Conservation (phyloP, 768 basidiomycete species). For the Termitomyces titanicus region DNA sequence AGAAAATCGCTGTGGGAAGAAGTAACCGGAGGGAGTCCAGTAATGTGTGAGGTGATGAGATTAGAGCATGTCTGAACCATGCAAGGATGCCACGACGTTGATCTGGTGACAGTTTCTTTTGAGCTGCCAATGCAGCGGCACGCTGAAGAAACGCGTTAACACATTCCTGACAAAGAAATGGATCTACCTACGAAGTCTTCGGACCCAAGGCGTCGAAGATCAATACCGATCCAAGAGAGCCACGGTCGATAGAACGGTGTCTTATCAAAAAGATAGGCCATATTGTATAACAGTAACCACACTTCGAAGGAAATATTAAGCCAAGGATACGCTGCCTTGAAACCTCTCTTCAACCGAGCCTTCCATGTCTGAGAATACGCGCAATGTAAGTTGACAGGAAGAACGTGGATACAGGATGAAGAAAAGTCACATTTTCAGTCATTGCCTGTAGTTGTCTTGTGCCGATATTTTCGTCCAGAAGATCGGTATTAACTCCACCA, state of each 20-base stretch:
- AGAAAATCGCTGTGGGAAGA: conserved; percentile 88
- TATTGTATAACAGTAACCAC: conserved; percentile 81
- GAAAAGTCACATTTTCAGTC: conserved; percentile 46
- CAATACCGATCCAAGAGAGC: conserved; percentile 82
- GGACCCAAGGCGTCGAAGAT: conserved; percentile 71
- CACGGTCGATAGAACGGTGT: conserved; percentile 89
- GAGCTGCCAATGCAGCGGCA: conserved; percentile 31
- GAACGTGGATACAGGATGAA: conserved; percentile 1
- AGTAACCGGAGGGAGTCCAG: conserved; percentile 78
- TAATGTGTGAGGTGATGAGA: conserved; percentile 54
- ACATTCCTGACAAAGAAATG: background rate
- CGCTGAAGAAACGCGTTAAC: conserved; percentile 30
- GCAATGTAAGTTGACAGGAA: conserved; percentile 4
- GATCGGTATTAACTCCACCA: conserved; percentile 70
- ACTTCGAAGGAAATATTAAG: conserved; percentile 72
- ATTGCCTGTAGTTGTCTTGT: conserved; percentile 40
- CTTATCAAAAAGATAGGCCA: conserved; percentile 87
- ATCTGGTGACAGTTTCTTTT: conserved; percentile 25
- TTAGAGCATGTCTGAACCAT: conserved; percentile 43
- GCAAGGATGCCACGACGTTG: conserved; percentile 34
- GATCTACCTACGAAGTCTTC: conserved; percentile 68
- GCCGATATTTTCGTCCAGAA: conserved; percentile 51
- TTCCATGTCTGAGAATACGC: conserved; percentile 39
- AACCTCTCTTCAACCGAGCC: conserved; percentile 54
- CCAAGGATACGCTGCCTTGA: conserved; percentile 81